Conservation (phyloP, 2,329 filamentous ascomycete genomes). For the Chaetoscypha palmicola region DNA sequence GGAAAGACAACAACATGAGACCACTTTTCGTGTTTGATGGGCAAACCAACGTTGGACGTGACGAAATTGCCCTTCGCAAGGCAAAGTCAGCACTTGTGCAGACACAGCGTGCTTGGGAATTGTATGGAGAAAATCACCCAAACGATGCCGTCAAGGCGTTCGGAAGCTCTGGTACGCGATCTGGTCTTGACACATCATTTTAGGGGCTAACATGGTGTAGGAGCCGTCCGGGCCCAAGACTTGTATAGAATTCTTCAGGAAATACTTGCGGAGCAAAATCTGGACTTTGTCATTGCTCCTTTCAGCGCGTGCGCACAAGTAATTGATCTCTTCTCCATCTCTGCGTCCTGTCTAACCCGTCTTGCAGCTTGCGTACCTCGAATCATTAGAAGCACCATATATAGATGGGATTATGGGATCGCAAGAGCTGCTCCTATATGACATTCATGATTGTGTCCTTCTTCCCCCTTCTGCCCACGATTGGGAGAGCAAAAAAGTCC, state of each 20-base stretch:
- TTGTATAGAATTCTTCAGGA: slow-evolving; percentile 72
- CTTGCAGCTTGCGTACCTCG: slow-evolving; percentile 67
- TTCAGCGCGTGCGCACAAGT: slow-evolving; percentile 86
- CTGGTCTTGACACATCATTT: no score
- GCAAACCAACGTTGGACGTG: slow-evolving; percentile 68
- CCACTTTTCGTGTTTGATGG: slow-evolving; percentile 91
- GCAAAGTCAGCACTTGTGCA: slow-evolving; percentile 59
- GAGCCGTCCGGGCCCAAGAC: slow-evolving; percentile 62
- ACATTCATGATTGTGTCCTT: slow-evolving; percentile 68
- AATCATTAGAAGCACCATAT: slow-evolving; percentile 58
- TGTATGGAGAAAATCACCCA: slow-evolving; percentile 77
- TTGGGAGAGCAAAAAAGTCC: slow-evolving; percentile 61
- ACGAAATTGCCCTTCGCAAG: slow-evolving; percentile 59
- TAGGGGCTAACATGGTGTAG: slow-evolving; percentile 41
- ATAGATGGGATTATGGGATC: slow-evolving; percentile 76
- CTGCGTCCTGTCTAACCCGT: background rate
- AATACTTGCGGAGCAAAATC: slow-evolving; percentile 59
- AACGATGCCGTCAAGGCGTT: slow-evolving; percentile 80
- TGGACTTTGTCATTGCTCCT: slow-evolving; percentile 77
- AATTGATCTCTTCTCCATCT: slow-evolving; percentile 26
- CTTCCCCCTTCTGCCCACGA: slow-evolving; percentile 57
- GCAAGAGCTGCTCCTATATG: slow-evolving; percentile 78
- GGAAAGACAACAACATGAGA: slow-evolving; percentile 63
- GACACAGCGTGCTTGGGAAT: slow-evolving; percentile 74
- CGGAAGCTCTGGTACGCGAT: slow-evolving; percentile 68